A percentile compares a stretch with the other conserved stretches of the same genome.
phyloP scores from a whole-genome alignment of 2,329 filamentous ascomycete species.

The Epichloe uncinata region DNA sequence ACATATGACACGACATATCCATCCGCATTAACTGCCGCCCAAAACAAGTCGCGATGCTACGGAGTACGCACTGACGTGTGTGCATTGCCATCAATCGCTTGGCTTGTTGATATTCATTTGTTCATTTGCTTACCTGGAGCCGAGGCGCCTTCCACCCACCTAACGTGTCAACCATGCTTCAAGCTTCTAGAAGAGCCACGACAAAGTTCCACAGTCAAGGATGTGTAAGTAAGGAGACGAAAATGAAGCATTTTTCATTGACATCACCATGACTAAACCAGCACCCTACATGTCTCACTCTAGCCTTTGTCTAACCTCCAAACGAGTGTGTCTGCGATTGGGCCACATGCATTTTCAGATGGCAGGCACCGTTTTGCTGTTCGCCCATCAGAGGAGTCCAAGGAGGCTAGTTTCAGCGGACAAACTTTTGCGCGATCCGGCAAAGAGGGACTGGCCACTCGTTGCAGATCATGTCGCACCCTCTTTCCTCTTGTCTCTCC shows the following conservation, averaged over 20 bases:
- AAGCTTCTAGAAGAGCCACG: background rate
- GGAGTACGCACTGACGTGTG: too few species aligned
- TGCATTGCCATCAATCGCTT: background rate
- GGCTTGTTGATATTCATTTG: background rate
- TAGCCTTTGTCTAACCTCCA: too few species aligned
- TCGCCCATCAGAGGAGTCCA: too few species aligned
- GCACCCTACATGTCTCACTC: too few species aligned
- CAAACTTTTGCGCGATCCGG: background rate
- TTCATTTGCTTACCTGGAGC: background rate
- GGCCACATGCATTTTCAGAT: too few species aligned
- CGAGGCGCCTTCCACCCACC: too few species aligned
- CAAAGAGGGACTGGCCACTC: background rate
- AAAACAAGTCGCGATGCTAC: background rate
- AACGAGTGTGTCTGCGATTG: too few species aligned
- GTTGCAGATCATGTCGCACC: background rate
- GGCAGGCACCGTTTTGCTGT: too few species aligned
- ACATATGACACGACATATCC: background rate
- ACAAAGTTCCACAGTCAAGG: background rate
- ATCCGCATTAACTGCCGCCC: background rate
- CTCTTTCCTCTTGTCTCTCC: slow-evolving; percentile 3
- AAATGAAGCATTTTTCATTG: too few species aligned
- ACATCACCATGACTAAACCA: too few species aligned
- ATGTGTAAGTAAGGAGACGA: background rate
- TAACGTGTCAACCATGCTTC: background rate
- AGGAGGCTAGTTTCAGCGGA: too few species aligned